A percentile compares a stretch with the other conserved stretches of the same genome.
phyloP scores from a whole-genome alignment of 2,329 filamentous ascomycete genomes.

The Dendryphion nanum region DNA sequence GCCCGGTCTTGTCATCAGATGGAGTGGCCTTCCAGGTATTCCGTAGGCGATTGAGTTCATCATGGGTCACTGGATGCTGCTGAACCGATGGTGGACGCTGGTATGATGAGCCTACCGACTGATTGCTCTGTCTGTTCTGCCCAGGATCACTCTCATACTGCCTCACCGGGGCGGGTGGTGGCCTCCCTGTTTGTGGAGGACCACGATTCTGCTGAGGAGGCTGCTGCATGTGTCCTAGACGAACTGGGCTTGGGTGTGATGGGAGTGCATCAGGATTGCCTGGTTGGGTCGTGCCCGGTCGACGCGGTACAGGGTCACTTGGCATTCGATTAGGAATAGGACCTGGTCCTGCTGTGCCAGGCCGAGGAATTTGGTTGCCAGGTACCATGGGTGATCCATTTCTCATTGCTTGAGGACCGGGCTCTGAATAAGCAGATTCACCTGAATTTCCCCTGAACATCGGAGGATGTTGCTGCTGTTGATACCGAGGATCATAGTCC shows the following conservation, averaged over 20 bases:
- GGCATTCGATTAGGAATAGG: conserved; percentile 22
- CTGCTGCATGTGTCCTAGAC: conserved; percentile 49
- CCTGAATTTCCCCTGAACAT: conserved; percentile 34
- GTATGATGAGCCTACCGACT: conserved; percentile 14
- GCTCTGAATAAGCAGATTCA: conserved; percentile 37
- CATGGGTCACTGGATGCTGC: conserved; percentile 65
- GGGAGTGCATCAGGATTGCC: conserved; percentile 56
- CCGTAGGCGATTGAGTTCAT: conserved; percentile 75
- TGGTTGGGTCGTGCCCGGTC: conserved; percentile 42
- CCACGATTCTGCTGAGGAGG: conserved; percentile 10
- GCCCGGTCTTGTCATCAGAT: conserved; percentile 66
- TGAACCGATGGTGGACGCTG: conserved; percentile 9
- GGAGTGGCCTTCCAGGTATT: conserved; percentile 68
- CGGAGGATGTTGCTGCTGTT: conserved; percentile 26
- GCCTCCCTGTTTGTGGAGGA: conserved; percentile 11
- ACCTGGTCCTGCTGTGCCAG: conserved; percentile 31
- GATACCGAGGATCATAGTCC: conserved; percentile 28
- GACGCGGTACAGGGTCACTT: conserved; percentile 27
- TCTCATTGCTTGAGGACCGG: conserved; percentile 30
- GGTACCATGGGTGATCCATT: conserved; percentile 25
- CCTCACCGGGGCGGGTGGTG: conserved; percentile 49
- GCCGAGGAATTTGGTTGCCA: conserved; percentile 25
- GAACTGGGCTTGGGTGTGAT: conserved; percentile 55
- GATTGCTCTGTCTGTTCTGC: conserved; percentile 33
- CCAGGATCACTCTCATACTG: conserved; percentile 50